phyloP scores from a whole-genome alignment of 768 basidiomycete genomes.

The Pleurotus sapidus region DNA sequence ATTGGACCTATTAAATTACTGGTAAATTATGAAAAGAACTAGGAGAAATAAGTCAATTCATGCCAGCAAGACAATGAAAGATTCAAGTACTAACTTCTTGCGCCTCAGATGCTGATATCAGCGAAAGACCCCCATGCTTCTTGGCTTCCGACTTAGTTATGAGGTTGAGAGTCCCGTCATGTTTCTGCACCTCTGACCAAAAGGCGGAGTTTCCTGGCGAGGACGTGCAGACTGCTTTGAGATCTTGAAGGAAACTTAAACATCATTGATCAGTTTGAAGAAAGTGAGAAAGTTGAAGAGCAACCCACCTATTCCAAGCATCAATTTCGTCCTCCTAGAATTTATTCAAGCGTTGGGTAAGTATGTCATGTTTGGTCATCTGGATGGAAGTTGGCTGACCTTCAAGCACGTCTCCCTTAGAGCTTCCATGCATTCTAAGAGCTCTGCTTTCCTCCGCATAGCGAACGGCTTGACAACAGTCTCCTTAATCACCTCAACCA shows the following conservation, averaged over 20 bases:
- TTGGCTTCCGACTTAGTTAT: conserved; percentile 65
- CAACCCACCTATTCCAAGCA: conserved; percentile 66
- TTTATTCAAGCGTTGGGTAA: too few relatives aligned
- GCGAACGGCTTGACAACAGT: conserved; percentile 73
- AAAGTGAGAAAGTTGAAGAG: neutral
- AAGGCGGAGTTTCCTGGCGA: conserved; percentile 64
- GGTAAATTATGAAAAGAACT: too few relatives aligned
- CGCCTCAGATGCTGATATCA: conserved; percentile 51
- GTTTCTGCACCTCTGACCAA: conserved; percentile 54
- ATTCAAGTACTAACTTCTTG: conserved; percentile 40
- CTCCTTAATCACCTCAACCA: conserved; percentile 68
- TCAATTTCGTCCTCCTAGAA: conserved; percentile 78
- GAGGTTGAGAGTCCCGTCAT: conserved; percentile 54
- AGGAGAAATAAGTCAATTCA: too few relatives aligned
- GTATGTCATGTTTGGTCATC: too few relatives aligned
- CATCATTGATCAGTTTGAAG: neutral
- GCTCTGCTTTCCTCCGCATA: conserved; percentile 58
- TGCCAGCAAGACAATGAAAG: neutral
- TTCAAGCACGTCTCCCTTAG: conserved; percentile 66
- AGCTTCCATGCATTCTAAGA: conserved; percentile 68
- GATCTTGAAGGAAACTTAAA: conserved; percentile 60
- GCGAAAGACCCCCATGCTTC: conserved; percentile 53
- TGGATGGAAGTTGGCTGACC: conserved; percentile 31
- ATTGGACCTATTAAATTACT: too few relatives aligned
- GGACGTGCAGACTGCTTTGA: conserved; percentile 53